Evolutionary conservation across 495 filamentous ascomycete species (phyloP).

Genomic region (Parathielavia appendiculata): DNA sequence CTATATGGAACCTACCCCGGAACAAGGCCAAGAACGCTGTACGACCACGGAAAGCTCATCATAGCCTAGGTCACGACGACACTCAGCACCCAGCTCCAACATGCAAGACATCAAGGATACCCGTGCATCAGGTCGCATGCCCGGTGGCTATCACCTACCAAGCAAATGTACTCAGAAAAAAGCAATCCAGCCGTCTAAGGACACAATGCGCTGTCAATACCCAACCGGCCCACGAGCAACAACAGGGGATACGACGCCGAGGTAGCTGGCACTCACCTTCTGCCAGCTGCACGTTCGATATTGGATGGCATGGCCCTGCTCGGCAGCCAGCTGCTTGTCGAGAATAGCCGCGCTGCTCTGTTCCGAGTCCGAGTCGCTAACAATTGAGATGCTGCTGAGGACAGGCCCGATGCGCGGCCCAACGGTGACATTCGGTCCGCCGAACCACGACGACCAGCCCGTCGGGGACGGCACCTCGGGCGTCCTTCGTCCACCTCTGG

Average conservation of each 20-base stretch:
- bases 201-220: neutral
- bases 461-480: neutral
- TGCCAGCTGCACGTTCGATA: conserved; percentile 88
- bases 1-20: conserved; percentile 62
- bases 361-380: conserved; percentile 36
- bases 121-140: too few relatives aligned
- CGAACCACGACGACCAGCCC: conserved; percentile 28
- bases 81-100: neutral
- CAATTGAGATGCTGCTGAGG: conserved; percentile 27
- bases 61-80: conserved; percentile 51
- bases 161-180: conserved; percentile 88
- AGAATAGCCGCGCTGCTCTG: conserved; percentile 46
- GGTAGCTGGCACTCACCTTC: conserved; percentile 51
- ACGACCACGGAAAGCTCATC: conserved; percentile 91
- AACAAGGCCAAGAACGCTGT: conserved; percentile 79
- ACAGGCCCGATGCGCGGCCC: conserved; percentile 45
- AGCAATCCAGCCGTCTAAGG: conserved; percentile 72
- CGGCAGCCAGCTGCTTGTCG: conserved; percentile 69
- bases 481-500: neutral
- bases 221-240: neutral
- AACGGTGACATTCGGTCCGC: conserved; percentile 32
- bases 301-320: conserved; percentile 74
- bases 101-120: too few relatives aligned
- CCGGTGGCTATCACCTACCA: conserved; percentile 41
- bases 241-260: neutral